Evolutionary conservation across 805 yeast species (phyloP), one percentile per base, ranked within the genome.

Genomic region (Wickerhamomyces bovis): DNA sequence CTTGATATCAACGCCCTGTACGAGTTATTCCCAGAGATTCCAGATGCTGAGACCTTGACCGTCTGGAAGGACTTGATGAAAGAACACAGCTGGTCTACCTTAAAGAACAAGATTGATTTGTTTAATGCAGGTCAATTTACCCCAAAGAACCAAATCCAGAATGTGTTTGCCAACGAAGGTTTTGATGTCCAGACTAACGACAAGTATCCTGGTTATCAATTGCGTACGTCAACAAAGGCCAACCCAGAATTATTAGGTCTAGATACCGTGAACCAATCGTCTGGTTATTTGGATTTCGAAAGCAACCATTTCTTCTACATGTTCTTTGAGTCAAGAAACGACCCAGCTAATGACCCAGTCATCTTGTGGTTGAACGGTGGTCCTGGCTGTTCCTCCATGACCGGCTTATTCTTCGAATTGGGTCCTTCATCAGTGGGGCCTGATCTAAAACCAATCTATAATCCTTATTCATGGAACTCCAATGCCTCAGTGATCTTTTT

Each of bases 321-420:
- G 72, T 83, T 84, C 60, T 92, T 92, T 57, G 97, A 90, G 67
- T 84, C 95, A 44, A 80, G 97, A 70, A 83, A 83, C 59, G 89
- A 88, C 64, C 97, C 97, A 4, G 68, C 65, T 45, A 86, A 72
- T 44, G 97, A 92, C 66, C 97, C 97, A 2, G 75, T 89, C 20
- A 76, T 92, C 46, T 67, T 84, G 53, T 85, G 92, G 98, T 72
- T 90, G 57, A 90, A 90, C 62, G 97, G 97, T 53, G 97, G 97
- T 6, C 97, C 97, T 33, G 97, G 97, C 12, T 90, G 97, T 63
- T 87, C 96, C 0, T 87, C 96, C 1, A 69, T 89, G 62, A 87
- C 95, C 30, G 97, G 97, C 9, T 71, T 90, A 48, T 80, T 92
- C 57, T 89, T 90, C 60, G 98, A 92, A 65, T 75, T 89, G 60